These are phyloP conservation scores for Blastocrithidia nonstop DNA, from an alignment of 208 protist species.

Conservation along the genomic window DNA sequence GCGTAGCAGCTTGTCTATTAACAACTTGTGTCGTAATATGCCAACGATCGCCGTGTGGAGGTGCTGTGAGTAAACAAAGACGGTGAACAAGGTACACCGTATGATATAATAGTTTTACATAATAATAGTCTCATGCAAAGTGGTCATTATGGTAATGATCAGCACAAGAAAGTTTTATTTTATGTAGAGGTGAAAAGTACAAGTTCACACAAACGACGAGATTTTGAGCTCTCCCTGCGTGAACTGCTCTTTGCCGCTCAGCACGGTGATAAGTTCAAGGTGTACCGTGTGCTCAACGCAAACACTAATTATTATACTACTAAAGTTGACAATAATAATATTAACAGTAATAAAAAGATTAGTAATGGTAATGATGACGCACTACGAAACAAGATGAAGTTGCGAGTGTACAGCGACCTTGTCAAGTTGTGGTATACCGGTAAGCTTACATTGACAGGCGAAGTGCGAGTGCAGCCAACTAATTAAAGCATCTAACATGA, in stretches of 20 bases:
- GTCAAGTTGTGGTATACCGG: constrained; percentile 46
- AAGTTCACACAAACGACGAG: constrained; percentile 17
- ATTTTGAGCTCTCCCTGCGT: constrained; percentile 70
- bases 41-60: constrained; percentile 8
- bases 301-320: too few species aligned
- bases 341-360: too few species aligned
- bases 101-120: constrained; percentile 60
- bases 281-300: constrained; percentile 68
- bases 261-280: constrained; percentile 40
- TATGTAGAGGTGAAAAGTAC: constrained; percentile 74
- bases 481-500: constrained; percentile 7
- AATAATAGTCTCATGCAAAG: neutral
- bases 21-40: constrained; percentile 21
- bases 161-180: constrained; percentile 15
- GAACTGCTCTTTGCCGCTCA: constrained; percentile 71
- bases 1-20: constrained; percentile 61
- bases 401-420: constrained; percentile 34
- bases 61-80: constrained; percentile 72
- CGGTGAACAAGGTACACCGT: constrained; percentile 43
- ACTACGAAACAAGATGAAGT: constrained; percentile 26
- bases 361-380: too few species aligned
- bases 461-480: constrained; percentile 47
- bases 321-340: too few species aligned
- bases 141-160: constrained; percentile 3
- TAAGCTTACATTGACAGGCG: constrained; percentile 43